These are phyloP conservation scores for Chlamydomonas applanata DNA, from an alignment of 139 green algal genomes.

Conservation along the genomic window DNA sequence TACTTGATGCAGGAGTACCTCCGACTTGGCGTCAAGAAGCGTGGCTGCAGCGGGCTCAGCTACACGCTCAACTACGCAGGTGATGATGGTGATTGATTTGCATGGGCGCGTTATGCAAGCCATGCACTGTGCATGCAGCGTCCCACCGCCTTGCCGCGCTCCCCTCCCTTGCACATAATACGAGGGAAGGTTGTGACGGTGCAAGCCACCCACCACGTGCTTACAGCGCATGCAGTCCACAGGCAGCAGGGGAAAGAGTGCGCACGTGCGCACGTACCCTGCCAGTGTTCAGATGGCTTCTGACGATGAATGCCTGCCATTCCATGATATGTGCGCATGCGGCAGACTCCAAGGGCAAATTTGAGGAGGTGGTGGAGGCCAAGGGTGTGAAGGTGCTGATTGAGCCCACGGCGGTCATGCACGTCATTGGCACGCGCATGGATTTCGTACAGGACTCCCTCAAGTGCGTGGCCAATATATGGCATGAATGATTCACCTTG, in stretches of 20 bases:
- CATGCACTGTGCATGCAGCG: not conserved
- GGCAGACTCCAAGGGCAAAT: slow-evolving; percentile 82
- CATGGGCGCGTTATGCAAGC: not conserved
- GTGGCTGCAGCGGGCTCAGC: slow-evolving; percentile 94
- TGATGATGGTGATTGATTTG: slow-evolving; percentile 10
- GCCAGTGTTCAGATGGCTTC: too few species aligned
- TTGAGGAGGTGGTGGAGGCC: slow-evolving; percentile 95
- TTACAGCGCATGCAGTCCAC: not conserved
- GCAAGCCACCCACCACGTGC: not conserved
- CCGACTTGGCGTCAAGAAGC: slow-evolving; percentile 86
- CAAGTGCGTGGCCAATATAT: slow-evolving; percentile 54
- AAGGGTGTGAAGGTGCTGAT: slow-evolving; percentile 92
- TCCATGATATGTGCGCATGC: not conserved
- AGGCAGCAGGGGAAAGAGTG: too few species aligned
- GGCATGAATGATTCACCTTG: too few species aligned
- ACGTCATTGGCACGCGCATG: slow-evolving; percentile 95
- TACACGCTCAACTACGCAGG: slow-evolving; percentile 98
- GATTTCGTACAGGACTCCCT: slow-evolving; percentile 91
- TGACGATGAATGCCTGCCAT: too few species aligned
- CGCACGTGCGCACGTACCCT: not conserved
- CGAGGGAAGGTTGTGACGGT: too few species aligned
- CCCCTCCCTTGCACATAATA: too few species aligned
- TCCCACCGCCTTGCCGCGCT: too few species aligned
- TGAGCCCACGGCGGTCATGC: slow-evolving; percentile 94
- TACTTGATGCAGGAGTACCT: slow-evolving; percentile 86